Base-by-base conservation (phyloP, 1,284 basidiomycete species). In the Marasmius oreades region DNA sequence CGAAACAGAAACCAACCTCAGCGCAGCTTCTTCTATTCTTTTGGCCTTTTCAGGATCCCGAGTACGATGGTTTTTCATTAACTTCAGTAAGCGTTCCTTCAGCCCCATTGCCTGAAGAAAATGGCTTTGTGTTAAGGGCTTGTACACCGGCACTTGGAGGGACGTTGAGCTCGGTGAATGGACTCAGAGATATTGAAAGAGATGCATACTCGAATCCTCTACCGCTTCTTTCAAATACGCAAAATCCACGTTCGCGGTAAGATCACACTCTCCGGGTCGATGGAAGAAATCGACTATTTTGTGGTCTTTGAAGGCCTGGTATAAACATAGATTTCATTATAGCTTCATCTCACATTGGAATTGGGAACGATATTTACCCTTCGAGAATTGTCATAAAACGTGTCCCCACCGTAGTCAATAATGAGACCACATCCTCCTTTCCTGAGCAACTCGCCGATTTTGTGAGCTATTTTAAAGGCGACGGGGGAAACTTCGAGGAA, bases 231-330 rank as follows among this genome's bases (percentile, higher is more conserved):
- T 81, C 42, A 99, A 77, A 68, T 92, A 92, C 0, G 86, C 81
- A 72, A 99, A 99, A 72, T 99, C 95, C 52, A 99, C 96, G 66
- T 99, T 98, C 31, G 90, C 88, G 0, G 97, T 99, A 51, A 99
- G 73, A 70, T 99, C 97, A 46, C 91, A 90, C 47, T 90, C 79
- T 11, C 97, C 96, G 0, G 96, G 95, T 10, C 80, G 73, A 55
- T 88, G 78, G 66, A 99, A 95, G 0, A 93, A 80, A 66, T 95
- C 90, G 0, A 93, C 91, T 20, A 95, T 84, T 60, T 88, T 79
- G 70, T 99, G 97, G 26, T 86, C 77, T 64, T 88, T 87, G 79
- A 99, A 98, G 0, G 90, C 96, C 90, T 96, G 43, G 46, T n/a
- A 55, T 43, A 11, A 12, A 12, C 16, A 14, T 2, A 5, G 39